Evolutionary conservation across 2,329 filamentous ascomycete genomes (phyloP).

Genomic region (Penicillium paneum): DNA sequence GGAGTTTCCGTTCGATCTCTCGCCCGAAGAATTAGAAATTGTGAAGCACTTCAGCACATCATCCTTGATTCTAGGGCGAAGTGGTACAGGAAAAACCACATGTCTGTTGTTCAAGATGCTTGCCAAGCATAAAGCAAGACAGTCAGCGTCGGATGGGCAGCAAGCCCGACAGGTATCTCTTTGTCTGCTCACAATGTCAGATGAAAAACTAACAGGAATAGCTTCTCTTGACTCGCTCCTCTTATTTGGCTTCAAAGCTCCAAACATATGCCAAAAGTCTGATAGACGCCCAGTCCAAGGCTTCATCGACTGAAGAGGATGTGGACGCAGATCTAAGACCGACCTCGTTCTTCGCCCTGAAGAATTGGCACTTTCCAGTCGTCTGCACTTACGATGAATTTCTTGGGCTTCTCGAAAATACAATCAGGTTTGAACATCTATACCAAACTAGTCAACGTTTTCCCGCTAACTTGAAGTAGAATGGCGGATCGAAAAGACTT

Average conservation of each 20-base stretch:
- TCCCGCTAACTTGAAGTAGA: constrained; percentile 5
- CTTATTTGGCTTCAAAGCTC: constrained; percentile 28
- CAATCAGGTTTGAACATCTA: constrained; percentile 6
- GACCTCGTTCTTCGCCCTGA: constrained; percentile 18
- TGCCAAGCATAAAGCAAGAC: constrained; percentile 21
- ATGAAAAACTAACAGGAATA: constrained; percentile 4
- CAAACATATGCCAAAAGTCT: constrained; percentile 22
- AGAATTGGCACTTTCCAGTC: constrained; percentile 26
- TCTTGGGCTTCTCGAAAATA: constrained; percentile 22
- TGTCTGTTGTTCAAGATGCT: constrained; percentile 32
- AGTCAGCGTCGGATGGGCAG: constrained; percentile 4
- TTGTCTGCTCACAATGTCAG: background rate
- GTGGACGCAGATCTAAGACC: constrained; percentile 1
- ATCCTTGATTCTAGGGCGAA: constrained; percentile 30
- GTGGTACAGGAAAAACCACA: constrained; percentile 35
- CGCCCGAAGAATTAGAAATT: constrained; percentile 26
- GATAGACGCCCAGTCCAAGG: constrained; percentile 19
- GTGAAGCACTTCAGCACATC: constrained; percentile 25
- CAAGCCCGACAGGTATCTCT: constrained; percentile 17
- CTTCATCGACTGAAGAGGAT: background rate
- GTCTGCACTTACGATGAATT: constrained; percentile 32
- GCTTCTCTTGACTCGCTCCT: constrained; percentile 32
- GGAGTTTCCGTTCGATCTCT: constrained; percentile 35
- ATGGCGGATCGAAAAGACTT: constrained; percentile 17
- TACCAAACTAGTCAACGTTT: too few relatives aligned